These are phyloP conservation scores for Entomophthora muscae DNA, from an alignment of 371 early-diverging fungal species.

Conservation along the genomic window DNA sequence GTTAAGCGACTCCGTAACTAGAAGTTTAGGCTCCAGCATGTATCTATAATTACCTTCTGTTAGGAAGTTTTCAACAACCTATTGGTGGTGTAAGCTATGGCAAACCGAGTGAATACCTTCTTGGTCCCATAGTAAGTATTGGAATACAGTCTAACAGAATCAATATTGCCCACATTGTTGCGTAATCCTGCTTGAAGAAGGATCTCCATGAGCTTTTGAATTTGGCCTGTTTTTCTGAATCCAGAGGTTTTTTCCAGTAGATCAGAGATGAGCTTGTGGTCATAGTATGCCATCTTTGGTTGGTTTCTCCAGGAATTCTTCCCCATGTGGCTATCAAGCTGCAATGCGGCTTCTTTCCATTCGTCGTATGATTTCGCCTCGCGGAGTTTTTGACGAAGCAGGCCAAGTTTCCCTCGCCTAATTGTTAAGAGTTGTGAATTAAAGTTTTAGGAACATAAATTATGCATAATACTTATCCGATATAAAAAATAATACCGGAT, in stretches of 20 bases:
- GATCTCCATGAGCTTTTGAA: slow-evolving; percentile 3
- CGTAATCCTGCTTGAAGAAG: slow-evolving; percentile 48
- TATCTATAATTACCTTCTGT: slow-evolving; percentile 2
- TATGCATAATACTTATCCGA: too few relatives aligned
- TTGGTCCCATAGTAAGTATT: slow-evolving; percentile 65
- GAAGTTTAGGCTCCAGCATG: neutral
- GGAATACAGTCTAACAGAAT: slow-evolving; percentile 54
- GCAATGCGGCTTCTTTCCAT: slow-evolving; percentile 49
- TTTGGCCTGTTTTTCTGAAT: neutral
- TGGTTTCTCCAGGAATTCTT: slow-evolving; percentile 55
- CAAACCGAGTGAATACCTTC: slow-evolving; percentile 14
- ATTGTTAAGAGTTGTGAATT: neutral
- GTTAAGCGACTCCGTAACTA: slow-evolving; percentile 42
- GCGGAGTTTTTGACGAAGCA: slow-evolving; percentile 26
- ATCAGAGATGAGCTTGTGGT: too few relatives aligned
- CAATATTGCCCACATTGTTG: too few relatives aligned
- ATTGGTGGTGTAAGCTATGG: neutral
- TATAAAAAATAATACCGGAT: too few relatives aligned
- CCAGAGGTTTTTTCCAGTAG: slow-evolving; percentile 17
- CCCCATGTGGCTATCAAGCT: slow-evolving; percentile 44
- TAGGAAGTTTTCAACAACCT: slow-evolving; percentile 2
- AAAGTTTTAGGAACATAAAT: too few relatives aligned
- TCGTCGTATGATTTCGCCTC: slow-evolving; percentile 36
- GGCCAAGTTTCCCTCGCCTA: slow-evolving; percentile 36
- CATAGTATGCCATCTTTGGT: slow-evolving; percentile 29